A percentile compares a stretch with the other conserved stretches of the same genome.
Conservation (phyloP, 306 rosid genomes). For the Corylus heterophylla region DNA sequence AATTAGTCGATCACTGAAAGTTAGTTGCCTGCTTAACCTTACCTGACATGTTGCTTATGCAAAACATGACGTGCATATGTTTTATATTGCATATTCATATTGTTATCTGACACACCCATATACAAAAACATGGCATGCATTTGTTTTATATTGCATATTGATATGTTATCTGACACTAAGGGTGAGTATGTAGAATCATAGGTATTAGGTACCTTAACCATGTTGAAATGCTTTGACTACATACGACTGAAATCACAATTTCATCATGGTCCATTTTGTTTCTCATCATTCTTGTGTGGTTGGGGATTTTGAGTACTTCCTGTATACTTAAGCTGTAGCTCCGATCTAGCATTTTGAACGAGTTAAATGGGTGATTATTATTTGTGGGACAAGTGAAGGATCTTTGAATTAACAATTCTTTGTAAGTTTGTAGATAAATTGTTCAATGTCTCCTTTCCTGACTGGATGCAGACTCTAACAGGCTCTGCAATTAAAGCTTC, state of each 20-base stretch:
- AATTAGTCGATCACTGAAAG: conserved; percentile 92
- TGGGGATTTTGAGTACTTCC: background rate
- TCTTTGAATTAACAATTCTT: background rate
- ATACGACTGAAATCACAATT: background rate
- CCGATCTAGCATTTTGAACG: background rate
- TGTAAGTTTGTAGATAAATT: background rate
- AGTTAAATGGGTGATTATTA: background rate
- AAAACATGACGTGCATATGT: background rate
- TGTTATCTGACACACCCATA: background rate
- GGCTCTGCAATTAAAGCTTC: background rate
- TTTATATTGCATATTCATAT: background rate
- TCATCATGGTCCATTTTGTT: background rate
- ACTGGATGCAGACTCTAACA: background rate
- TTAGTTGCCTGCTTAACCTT: conserved; percentile 60
- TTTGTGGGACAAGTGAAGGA: background rate
- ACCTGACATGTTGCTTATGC: background rate
- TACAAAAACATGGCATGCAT: background rate
- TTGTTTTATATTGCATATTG: background rate
- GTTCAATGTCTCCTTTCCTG: background rate
- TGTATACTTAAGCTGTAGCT: background rate
- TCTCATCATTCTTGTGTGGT: background rate
- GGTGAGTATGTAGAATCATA: background rate
- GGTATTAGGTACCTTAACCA: background rate
- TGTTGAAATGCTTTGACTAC: background rate
- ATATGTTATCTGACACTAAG: background rate